A percentile compares a stretch with the other conserved stretches of the same genome.
Conservation (phyloP, 2,329 filamentous ascomycete species). For the Hymenoscyphus occultus region DNA sequence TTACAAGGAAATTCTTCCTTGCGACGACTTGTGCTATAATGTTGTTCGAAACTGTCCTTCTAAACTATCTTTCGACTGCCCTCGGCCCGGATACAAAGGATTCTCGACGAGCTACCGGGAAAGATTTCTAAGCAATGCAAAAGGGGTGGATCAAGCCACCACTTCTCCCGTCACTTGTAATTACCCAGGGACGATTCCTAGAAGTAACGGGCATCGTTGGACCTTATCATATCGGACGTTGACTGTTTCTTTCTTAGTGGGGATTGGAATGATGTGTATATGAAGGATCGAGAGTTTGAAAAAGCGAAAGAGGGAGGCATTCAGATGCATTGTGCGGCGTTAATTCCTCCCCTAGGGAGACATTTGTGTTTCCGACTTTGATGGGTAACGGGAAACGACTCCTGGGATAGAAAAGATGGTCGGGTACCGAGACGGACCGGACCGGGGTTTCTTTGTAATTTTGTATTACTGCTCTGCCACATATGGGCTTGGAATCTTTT, state of each 20-base stretch:
- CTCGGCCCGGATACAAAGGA: constrained; percentile 43
- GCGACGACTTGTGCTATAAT: constrained; percentile 81
- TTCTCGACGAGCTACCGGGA: constrained; percentile 47
- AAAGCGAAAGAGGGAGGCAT: constrained; percentile 11
- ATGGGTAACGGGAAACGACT: not conserved
- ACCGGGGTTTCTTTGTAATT: no score
- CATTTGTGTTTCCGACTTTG: constrained; percentile 7
- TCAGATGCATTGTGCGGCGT: constrained; percentile 30
- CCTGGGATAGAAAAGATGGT: no score
- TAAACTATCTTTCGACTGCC: constrained; percentile 72
- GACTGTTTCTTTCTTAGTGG: constrained; percentile 15
- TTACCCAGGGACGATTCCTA: constrained; percentile 58
- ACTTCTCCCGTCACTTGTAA: constrained; percentile 48
- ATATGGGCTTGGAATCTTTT: no score
- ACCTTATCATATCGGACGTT: constrained; percentile 43
- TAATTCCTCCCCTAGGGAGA: not conserved
- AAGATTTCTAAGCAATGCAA: constrained; percentile 9
- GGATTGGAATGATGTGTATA: constrained; percentile 24
- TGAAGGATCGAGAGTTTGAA: constrained; percentile 15
- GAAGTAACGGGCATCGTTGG: constrained; percentile 48
- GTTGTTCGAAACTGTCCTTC: constrained; percentile 84
- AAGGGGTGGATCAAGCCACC: not conserved
- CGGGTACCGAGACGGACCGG: no score
- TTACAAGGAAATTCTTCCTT: constrained; percentile 90
- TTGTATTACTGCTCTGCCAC: no score